Evolutionary conservation across 768 basidiomycete genomes (phyloP), one percentile per base, ranked within the genome.

Genomic region (Mycena albidolilacea): DNA sequence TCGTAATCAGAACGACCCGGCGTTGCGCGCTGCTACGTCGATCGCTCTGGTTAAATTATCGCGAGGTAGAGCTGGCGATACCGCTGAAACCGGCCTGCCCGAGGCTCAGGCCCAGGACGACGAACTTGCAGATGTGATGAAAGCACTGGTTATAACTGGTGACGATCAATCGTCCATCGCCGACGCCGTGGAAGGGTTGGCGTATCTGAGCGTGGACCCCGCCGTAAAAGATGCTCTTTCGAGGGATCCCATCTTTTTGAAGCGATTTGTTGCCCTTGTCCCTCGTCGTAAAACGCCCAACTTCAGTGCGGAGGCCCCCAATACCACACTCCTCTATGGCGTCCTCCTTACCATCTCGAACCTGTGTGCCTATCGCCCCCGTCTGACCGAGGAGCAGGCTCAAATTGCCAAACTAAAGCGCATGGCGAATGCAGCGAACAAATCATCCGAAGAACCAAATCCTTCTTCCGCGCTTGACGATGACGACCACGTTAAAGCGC

Each of bases 131-230:
- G 77, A 81, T 64, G 82, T 87, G 67, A 87, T 96, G 86, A 91
- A 89, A 75, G 84, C 84, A 14, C 82, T 93, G 64, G 84, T 92
- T 38, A 75, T 88, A 61, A 81, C 84, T 43, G 80, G 79, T 48
- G 81, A 80, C 10, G 82, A 87, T 41, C 75, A 80, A 7, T 76
- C 86, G 23, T 87, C 89, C 14, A 76, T 90, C 17, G 82, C 85
- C 9, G 92, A 96, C 72, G 91, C 91, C 5, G 85, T 97, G 15
- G 97, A 98, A 83, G 95, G 93, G 0, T 84, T 98, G 62, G 94
- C 93, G n/a, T 93, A 97, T 81, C 88, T 96, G 69, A 94, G 91
- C 70, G 83, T 88, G 60, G 87, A 90, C 75, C 85, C 93, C 1
- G 71, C 80, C 2, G 85, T 93, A 70, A 93, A 95, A 78, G 91